These are phyloP conservation scores for Toxicodendron radicans DNA, from an alignment of 345 rosid genomes.

Conservation along the genomic window DNA sequence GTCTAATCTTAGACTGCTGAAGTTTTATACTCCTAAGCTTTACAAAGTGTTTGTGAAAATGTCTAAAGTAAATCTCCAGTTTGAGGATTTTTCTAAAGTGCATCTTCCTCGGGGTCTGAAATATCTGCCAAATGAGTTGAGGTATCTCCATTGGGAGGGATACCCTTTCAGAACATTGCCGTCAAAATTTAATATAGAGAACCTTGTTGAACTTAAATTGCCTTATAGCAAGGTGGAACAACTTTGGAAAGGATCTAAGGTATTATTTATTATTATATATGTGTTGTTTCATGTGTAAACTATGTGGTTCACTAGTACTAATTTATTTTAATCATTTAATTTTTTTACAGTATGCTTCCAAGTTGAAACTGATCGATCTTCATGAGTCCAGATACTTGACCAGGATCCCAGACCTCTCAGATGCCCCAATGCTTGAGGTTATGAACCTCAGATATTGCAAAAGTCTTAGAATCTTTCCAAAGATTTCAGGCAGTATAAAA, in stretches of 20 bases:
- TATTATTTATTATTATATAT: neutral
- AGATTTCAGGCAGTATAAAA: neutral
- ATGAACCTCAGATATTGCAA: slow-evolving; percentile 31
- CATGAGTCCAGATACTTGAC: slow-evolving; percentile 19
- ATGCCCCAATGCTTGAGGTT: slow-evolving; percentile 27
- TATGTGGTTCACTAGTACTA: neutral
- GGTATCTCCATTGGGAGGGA: neutral
- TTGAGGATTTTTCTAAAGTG: neutral
- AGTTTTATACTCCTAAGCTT: neutral
- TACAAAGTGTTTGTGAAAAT: neutral
- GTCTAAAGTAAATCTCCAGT: too few species aligned
- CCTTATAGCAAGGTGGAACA: neutral
- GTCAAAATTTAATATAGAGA: neutral
- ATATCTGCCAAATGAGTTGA: neutral
- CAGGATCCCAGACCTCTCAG: slow-evolving; percentile 24
- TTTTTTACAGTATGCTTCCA: neutral
- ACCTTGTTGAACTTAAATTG: neutral
- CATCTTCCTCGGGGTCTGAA: neutral
- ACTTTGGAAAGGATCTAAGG: neutral
- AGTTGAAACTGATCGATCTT: slow-evolving; percentile 26
- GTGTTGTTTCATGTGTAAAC: too few species aligned
- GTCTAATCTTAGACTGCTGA: slow-evolving; percentile 16
- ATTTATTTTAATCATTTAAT: neutral
- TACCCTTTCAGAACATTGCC: neutral
- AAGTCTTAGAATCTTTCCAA: neutral